phyloP scores from a whole-genome alignment of 768 basidiomycete species.

The Boletus rubroflammeus region DNA sequence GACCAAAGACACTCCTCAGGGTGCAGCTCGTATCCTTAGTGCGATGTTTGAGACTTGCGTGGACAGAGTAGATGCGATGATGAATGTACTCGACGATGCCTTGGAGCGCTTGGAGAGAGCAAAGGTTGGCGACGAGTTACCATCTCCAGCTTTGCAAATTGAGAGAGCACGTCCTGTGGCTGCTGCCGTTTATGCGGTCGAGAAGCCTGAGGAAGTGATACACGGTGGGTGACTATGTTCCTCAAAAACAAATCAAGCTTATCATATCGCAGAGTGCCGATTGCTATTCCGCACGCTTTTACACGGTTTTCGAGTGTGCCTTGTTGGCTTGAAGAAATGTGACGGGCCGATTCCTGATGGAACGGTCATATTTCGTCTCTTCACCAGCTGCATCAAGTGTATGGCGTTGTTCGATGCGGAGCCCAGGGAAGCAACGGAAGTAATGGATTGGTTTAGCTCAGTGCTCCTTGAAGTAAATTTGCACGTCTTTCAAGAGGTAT shows the following conservation, averaged over 20 bases:
- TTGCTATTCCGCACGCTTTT: conserved; percentile 84
- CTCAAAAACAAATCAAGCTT: conserved; percentile 1
- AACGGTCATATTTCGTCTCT: conserved; percentile 80
- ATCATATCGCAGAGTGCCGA: conserved; percentile 61
- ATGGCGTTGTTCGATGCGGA: conserved; percentile 80
- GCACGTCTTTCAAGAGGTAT: conserved; percentile 94
- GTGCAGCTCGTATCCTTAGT: conserved; percentile 64
- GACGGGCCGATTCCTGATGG: conserved; percentile 81
- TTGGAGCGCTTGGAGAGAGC: conserved; percentile 46
- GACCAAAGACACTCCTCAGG: conserved; percentile 66
- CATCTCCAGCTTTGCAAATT: conserved; percentile 60
- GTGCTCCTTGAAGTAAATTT: conserved; percentile 80
- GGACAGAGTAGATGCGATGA: conserved; percentile 80
- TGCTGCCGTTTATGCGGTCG: conserved; percentile 70
- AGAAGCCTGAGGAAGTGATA: conserved; percentile 78
- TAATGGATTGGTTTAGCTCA: conserved; percentile 75
- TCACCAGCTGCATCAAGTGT: conserved; percentile 79
- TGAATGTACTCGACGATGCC: conserved; percentile 49
- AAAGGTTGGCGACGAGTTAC: conserved; percentile 37
- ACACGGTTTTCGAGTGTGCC: conserved; percentile 80
- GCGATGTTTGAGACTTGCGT: conserved; percentile 81
- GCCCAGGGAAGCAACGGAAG: conserved; percentile 67
- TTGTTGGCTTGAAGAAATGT: conserved; percentile 73
- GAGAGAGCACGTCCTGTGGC: conserved; percentile 86
- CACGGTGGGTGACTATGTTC: conserved; percentile 50